These are phyloP conservation scores for Colletotrichum viniferum DNA, from an alignment of 2,329 filamentous ascomycete species.

Conservation along the genomic window DNA sequence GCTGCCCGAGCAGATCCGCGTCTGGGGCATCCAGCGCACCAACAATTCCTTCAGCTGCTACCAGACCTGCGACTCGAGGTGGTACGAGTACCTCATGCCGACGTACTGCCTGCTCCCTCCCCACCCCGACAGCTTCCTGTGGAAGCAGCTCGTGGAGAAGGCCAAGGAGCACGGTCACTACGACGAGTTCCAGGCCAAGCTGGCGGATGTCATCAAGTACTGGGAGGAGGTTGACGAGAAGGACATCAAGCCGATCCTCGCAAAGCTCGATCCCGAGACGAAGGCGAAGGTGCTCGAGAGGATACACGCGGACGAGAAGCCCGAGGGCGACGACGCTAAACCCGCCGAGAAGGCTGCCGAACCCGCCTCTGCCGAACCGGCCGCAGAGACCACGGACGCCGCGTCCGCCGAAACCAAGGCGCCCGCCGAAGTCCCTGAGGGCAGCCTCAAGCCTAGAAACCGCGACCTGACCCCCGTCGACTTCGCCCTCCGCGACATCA, in stretches of 20 bases:
- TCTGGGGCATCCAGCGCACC: constrained; percentile 92
- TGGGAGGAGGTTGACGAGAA: constrained; percentile 85
- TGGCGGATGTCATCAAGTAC: constrained; percentile 80
- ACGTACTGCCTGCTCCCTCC: constrained; percentile 92
- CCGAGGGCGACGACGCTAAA: constrained; percentile 22
- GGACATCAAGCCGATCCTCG: constrained; percentile 74
- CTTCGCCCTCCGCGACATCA: constrained; percentile 73
- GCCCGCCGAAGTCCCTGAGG: constrained; percentile 19
- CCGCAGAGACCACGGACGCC: not conserved
- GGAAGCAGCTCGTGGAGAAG: constrained; percentile 79
- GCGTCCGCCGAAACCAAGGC: constrained; percentile 18
- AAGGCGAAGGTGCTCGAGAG: constrained; percentile 66
- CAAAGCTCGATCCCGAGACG: constrained; percentile 66
- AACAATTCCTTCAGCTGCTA: constrained; percentile 95
- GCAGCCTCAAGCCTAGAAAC: constrained; percentile 40
- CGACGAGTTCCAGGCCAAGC: constrained; percentile 69
- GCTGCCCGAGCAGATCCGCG: constrained; percentile 85
- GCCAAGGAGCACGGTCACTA: constrained; percentile 76
- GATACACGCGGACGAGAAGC: constrained; percentile 49
- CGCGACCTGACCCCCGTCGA: constrained; percentile 60
- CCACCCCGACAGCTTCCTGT: constrained; percentile 85
- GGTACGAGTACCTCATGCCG: constrained; percentile 97
- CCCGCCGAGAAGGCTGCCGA: constrained; percentile 28
- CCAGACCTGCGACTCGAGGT: constrained; percentile 90
- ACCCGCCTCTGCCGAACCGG: not conserved